phyloP scores from a whole-genome alignment of 495 filamentous ascomycete genomes.

The Aspergillus steynii region DNA sequence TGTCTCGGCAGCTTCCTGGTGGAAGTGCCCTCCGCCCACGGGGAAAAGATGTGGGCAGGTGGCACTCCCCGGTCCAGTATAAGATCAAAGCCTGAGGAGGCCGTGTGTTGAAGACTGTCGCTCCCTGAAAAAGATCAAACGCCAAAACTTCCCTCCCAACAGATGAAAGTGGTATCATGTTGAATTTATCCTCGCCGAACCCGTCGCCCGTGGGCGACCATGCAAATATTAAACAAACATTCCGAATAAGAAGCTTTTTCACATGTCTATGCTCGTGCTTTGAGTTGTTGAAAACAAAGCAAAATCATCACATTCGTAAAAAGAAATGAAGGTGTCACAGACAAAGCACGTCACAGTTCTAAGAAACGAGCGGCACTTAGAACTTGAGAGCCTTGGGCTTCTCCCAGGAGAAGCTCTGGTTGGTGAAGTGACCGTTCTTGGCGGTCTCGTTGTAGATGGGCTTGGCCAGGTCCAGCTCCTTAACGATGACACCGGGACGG shows the following conservation, averaged over 20 bases:
- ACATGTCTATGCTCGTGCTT: constrained; percentile 52
- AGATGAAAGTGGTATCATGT: constrained; percentile 57
- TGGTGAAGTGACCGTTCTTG: constrained; percentile 99
- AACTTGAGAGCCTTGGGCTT: constrained; percentile 91
- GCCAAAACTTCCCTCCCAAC: constrained; percentile 50
- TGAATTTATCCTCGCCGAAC: constrained; percentile 54
- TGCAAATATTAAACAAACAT: constrained; percentile 46
- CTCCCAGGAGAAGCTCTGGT: constrained; percentile 98
- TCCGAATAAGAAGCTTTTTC: constrained; percentile 16
- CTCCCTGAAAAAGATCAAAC: constrained; percentile 39
- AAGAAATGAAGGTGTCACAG: constrained; percentile 19
- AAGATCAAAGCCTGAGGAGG: constrained; percentile 18
- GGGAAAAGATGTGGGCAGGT: constrained; percentile 5
- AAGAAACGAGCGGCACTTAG: constrained; percentile 49
- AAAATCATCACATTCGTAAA: constrained; percentile 55
- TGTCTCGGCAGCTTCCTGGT: neutral
- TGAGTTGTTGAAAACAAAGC: constrained; percentile 67
- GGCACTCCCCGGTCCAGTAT: constrained; percentile 11
- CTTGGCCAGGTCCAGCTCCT: constrained; percentile 90
- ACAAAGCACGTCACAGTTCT: neutral
- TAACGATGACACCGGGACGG: constrained; percentile 96
- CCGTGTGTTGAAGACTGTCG: constrained; percentile 46
- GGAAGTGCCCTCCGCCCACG: constrained; percentile 1
- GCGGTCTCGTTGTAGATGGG: constrained; percentile 98
- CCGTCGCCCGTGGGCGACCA: constrained; percentile 39